Conservation (phyloP, 805 yeast genomes). For the Spencermartinsiella europaea region DNA sequence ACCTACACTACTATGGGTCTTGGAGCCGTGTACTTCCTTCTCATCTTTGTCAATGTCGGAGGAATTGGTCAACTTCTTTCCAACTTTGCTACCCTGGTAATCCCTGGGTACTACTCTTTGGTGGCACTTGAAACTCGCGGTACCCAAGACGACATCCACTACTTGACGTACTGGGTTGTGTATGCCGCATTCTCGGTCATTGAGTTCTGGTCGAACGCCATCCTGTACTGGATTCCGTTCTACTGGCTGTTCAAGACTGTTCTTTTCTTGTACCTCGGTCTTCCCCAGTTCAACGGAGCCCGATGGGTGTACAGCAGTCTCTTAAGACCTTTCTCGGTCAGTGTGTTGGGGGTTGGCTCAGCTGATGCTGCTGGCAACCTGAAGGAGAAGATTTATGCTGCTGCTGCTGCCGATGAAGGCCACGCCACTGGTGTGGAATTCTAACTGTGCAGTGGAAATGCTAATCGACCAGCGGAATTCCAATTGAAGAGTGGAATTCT, state of each 20-base stretch:
- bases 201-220: conserved; percentile 94
- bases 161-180: conserved; percentile 97
- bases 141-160: conserved; percentile 74
- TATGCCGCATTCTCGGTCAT: conserved; percentile 84
- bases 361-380: conserved; percentile 25
- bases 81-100: conserved; percentile 82
- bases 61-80: conserved; percentile 93
- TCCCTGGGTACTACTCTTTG: conserved; percentile 87
- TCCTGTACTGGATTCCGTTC: conserved; percentile 93
- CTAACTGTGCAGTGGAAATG: conserved; percentile 2
- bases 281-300: conserved; percentile 89
- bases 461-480: neutral
- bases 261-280: conserved; percentile 78
- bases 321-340: conserved; percentile 56
- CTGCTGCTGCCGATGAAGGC: conserved; percentile 21
- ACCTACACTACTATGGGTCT: conserved; percentile 74
- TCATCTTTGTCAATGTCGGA: conserved; percentile 85
- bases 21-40: conserved; percentile 59
- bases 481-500: no score
- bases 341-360: conserved; percentile 26
- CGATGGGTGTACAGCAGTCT: conserved; percentile 56
- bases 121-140: conserved; percentile 71
- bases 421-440: conserved; percentile 17
- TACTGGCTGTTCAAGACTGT: conserved; percentile 92
- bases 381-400: conserved; percentile 30